Evolutionary conservation across 331 rosid species (phyloP).

Genomic region (Quercus lobata): DNA sequence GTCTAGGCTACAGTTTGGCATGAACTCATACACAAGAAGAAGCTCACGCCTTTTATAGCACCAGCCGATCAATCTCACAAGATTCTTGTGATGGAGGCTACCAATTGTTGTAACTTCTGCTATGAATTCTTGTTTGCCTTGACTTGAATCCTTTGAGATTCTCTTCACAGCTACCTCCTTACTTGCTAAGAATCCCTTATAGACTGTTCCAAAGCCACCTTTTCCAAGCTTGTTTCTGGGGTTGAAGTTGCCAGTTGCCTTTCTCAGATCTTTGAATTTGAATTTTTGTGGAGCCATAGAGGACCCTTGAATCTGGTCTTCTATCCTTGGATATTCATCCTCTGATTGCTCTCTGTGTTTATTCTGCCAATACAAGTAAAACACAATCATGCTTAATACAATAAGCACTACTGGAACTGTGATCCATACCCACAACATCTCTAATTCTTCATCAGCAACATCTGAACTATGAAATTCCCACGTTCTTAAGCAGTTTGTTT

Average conservation of each 20-base stretch:
- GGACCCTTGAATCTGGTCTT: constrained; percentile 48
- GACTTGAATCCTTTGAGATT: constrained; percentile 53
- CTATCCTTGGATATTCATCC: constrained; percentile 36
- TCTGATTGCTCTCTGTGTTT: not conserved
- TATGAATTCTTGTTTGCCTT: constrained; percentile 76
- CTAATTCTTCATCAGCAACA: not conserved
- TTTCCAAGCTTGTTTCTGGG: constrained; percentile 61
- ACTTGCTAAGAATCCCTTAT: constrained; percentile 29
- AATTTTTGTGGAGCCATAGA: constrained; percentile 61
- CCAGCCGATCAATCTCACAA: constrained; percentile 74
- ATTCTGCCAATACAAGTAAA: constrained; percentile 21
- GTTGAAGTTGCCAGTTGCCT: constrained; percentile 54
- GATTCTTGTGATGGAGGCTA: constrained; percentile 63
- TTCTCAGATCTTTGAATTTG: constrained; percentile 34
- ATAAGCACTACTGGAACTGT: constrained; percentile 9
- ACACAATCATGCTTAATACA: constrained; percentile 13
- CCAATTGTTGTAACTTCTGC: constrained; percentile 80
- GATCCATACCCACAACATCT: constrained; percentile 45
- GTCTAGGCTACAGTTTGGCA: constrained; percentile 79
- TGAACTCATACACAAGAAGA: constrained; percentile 68
- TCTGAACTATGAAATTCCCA: constrained; percentile 35
- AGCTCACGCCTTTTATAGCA: constrained; percentile 66
- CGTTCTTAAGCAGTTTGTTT: constrained; percentile 47
- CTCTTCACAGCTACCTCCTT: constrained; percentile 68
- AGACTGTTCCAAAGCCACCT: constrained; percentile 85